Base-by-base conservation (phyloP, 371 early-diverging fungal species). In the Encephalitozoon intestinalis region DNA sequence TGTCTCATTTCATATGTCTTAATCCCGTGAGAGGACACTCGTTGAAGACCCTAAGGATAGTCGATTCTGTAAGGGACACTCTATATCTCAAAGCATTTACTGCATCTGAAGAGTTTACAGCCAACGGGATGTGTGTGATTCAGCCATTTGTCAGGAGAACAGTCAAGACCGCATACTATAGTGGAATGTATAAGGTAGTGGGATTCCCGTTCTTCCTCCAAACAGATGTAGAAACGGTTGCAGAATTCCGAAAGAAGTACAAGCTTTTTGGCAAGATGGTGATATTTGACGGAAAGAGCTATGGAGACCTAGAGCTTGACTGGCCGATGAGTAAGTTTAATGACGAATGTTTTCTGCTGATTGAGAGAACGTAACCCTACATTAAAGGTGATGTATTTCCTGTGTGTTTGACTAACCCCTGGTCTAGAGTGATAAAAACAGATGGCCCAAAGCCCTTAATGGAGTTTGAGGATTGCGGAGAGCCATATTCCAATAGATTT, bases 141-240 rank as follows among this genome's bases (percentile, higher is more conserved):
- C 73, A 73, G 46, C 18, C 26, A 0, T 73, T 73, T 49, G 15
- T 39, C n/a, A 52, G 37, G 25, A 63, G 46, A 12, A 49, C 46
- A 12, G 34, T 73, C 25, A 73, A 73, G 25, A 50, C 44, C 11
- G 73, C 73, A 11, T 73, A 73, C 40, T 73, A 54, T 28, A 73
- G 11, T 4, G 73, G 73, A 12, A 63, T 46, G 25, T 73, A 73
- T 30, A 58, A 73, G 46, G 50, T 73, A 31, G 9, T 54, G 25
- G 73, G 73, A 1, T 73, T 64, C 50, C 73, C 73, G 8, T 73
- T 73, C 73, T 73, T 64, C 31, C 30, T 73, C 15, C 65, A 64
- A 26, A 31, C 58, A 23, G 50, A 73, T 49, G 30, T 23, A 23
- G 28, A 46, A 12, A 73, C 64, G 0, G 49, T 73, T 31, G 21